Evolutionary conservation across 78 protist genomes (phyloP).

Genomic region (Dictyostelium purpureum): DNA sequence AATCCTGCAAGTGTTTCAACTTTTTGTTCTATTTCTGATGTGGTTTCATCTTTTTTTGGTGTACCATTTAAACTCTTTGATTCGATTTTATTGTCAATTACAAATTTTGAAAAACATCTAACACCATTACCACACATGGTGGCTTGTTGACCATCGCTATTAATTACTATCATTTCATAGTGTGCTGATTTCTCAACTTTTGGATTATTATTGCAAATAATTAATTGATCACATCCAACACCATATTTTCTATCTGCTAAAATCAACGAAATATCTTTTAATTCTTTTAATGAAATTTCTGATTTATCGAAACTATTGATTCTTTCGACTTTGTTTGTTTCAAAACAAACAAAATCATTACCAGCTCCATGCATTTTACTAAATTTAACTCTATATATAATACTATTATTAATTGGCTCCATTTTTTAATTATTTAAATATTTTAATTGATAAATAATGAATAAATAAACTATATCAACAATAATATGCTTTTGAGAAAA

Average conservation of each 20-base stretch:
- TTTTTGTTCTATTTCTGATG: neutral
- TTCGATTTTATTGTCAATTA: conserved; percentile 37
- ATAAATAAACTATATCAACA: no score
- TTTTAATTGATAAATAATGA: no score
- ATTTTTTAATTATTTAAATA: no score
- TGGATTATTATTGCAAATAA: conserved; percentile 29
- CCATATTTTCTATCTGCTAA: conserved; percentile 58
- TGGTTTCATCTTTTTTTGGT: neutral
- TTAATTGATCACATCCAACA: conserved; percentile 74
- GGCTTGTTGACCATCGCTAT: conserved; percentile 63
- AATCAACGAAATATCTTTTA: neutral
- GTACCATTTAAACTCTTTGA: conserved; percentile 5
- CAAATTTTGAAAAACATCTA: conserved; percentile 75
- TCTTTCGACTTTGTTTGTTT: conserved; percentile 7
- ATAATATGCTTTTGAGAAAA: no score
- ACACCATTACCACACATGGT: conserved; percentile 82
- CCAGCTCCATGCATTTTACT: conserved; percentile 80
- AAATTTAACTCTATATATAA: conserved; percentile 17
- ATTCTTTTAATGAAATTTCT: neutral
- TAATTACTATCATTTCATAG: conserved; percentile 61
- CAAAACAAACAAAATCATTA: conserved; percentile 71
- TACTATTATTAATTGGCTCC: no score
- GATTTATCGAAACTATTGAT: no score
- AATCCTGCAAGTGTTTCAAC: conserved; percentile 51
- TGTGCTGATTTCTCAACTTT: neutral